phyloP scores from a whole-genome alignment of 1,139 yeast genomes.

The Kurtzmaniella natalensis region DNA sequence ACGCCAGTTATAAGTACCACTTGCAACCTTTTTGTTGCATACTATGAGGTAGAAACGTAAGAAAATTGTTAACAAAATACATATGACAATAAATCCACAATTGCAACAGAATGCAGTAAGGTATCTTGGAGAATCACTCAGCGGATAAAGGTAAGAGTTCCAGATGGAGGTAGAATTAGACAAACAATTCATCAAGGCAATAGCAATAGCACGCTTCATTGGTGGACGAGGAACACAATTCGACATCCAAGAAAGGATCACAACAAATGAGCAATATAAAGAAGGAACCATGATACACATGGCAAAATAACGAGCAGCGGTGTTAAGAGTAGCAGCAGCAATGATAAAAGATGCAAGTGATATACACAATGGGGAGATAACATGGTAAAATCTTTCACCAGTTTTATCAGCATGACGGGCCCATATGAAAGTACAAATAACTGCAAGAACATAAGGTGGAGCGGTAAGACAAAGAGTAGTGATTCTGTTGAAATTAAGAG shows the following conservation, averaged over 20 bases:
- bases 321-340: constrained; percentile 49
- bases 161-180: constrained; percentile 52
- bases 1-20: constrained; percentile 50
- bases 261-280: constrained; percentile 52
- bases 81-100: constrained; percentile 40
- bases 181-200: constrained; percentile 49
- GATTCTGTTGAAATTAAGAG: constrained; percentile 46
- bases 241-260: constrained; percentile 54
- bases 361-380: constrained; percentile 38
- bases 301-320: constrained; percentile 57
- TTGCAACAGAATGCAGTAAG: constrained; percentile 45
- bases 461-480: constrained; percentile 55
- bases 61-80: constrained; percentile 35
- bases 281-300: constrained; percentile 62
- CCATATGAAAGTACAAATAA: constrained; percentile 49
- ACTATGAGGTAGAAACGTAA: constrained; percentile 34
- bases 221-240: constrained; percentile 51
- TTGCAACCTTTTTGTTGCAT: constrained; percentile 40
- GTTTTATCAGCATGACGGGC: constrained; percentile 56
- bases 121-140: constrained; percentile 39
- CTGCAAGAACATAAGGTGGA: constrained; percentile 57
- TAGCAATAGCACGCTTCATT: constrained; percentile 48
- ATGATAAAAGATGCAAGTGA: constrained; percentile 50
- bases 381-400: constrained; percentile 55
- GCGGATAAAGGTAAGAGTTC: constrained; percentile 48